phyloP scores from a whole-genome alignment of 306 rosid species.

The Vigna angularis region DNA sequence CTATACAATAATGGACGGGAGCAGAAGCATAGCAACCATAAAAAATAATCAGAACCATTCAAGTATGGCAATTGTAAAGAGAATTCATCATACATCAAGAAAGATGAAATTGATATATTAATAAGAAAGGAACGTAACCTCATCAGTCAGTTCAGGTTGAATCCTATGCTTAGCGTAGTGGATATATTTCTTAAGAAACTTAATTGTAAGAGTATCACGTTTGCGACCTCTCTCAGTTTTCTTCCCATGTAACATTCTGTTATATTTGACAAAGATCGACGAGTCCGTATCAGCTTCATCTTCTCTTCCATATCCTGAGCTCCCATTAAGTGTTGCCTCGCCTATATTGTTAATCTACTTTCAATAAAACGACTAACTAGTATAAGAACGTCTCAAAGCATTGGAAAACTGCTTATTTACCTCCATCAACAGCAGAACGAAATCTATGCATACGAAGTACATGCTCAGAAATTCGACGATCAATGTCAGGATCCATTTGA shows the following conservation, averaged over 20 bases:
- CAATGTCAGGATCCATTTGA: slow-evolving; percentile 99
- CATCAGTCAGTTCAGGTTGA: slow-evolving; percentile 95
- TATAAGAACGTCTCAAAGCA: slow-evolving; percentile 34
- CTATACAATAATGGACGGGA: background rate
- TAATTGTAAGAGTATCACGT: slow-evolving; percentile 85
- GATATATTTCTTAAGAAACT: slow-evolving; percentile 94
- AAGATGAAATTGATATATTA: slow-evolving; percentile 22
- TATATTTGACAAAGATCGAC: slow-evolving; percentile 85
- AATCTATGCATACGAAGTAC: slow-evolving; percentile 97
- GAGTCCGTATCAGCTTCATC: slow-evolving; percentile 81
- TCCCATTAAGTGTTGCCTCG: slow-evolving; percentile 69
- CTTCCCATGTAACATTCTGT: slow-evolving; percentile 94
- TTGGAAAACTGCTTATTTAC: slow-evolving; percentile 53
- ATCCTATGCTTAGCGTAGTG: slow-evolving; percentile 99
- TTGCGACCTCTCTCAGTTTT: slow-evolving; percentile 71
- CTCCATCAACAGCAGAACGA: slow-evolving; percentile 86
- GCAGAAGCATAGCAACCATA: slow-evolving; percentile 25
- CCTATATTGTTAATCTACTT: slow-evolving; percentile 54
- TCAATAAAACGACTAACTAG: slow-evolving; percentile 32
- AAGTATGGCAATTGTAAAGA: slow-evolving; percentile 25
- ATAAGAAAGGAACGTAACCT: slow-evolving; percentile 58
- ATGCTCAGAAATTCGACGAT: slow-evolving; percentile 87
- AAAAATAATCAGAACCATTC: slow-evolving; percentile 20
- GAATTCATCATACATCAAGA: slow-evolving; percentile 14
- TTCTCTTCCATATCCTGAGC: slow-evolving; percentile 82